Conservation (phyloP, 192 early-diverging fungal genomes). For the Entomortierella parvispora region DNA sequence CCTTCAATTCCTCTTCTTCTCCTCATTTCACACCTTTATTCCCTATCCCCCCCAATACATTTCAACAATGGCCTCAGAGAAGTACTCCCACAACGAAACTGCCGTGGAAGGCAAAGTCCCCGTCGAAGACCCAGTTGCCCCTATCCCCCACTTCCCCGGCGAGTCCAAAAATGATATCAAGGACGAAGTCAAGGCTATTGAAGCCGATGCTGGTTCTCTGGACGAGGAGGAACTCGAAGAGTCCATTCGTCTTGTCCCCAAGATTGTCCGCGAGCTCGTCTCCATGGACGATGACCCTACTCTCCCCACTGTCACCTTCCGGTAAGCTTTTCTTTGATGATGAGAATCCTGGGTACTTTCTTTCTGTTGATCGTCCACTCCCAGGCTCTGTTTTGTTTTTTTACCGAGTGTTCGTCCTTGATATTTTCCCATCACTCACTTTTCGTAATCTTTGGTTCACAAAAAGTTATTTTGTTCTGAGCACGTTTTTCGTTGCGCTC, state of each 20-base stretch:
- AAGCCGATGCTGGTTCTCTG: conserved; percentile 32
- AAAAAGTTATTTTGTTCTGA: conserved; percentile 52
- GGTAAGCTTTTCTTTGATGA: conserved; percentile 16
- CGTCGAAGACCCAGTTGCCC: conserved; percentile 42
- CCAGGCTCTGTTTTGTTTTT: background rate
- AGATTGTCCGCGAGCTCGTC: conserved; percentile 52
- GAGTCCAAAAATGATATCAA: conserved; percentile 39
- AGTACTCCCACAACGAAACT: background rate
- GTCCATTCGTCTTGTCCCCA: conserved; percentile 45
- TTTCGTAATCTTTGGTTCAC: background rate
- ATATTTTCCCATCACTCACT: background rate
- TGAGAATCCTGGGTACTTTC: background rate
- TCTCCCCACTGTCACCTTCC: conserved; percentile 52
- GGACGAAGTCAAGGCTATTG: conserved; percentile 25
- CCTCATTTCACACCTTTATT: no score
- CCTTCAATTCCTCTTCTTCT: no score
- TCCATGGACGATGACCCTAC: conserved; percentile 55
- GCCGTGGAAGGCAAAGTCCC: conserved; percentile 9
- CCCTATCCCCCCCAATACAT: no score
- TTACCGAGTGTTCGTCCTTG: background rate
- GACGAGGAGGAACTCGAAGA: conserved; percentile 47
- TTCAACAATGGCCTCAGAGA: no score
- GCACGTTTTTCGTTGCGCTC: conserved; percentile 45
- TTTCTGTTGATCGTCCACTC: background rate
- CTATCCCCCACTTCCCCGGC: conserved; percentile 43